Base-by-base conservation (phyloP, 2,329 filamentous ascomycete genomes). In the Claviceps arundinis region DNA sequence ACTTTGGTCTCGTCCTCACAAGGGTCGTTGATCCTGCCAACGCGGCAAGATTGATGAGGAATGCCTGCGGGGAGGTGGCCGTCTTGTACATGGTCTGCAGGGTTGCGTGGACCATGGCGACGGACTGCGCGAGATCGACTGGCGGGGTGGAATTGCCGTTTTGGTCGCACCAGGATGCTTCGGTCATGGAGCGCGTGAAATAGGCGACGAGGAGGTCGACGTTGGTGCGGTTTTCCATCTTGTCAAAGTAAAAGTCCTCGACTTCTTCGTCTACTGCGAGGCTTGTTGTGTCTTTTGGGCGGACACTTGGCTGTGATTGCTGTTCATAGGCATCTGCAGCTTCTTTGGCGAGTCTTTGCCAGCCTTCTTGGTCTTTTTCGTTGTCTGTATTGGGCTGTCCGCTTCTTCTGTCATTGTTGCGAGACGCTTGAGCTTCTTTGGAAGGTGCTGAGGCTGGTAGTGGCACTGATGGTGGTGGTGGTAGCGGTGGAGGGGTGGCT, bases 31-130 rank as follows among this genome's bases (percentile, higher is more conserved):
- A 75, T 8, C 80, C 80, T 0, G 73, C 73, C 11, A 83, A 68
- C 4, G 77, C 77, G 0, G 78, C 73, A 5, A 82, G 62, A 59
- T 81, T 82, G 56, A 81, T 75, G 13, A 83, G 65, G 56, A 83
- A 82, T 0, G 73, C 70, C 59, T 81, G 73, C 5, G 75, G 72
- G 11, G 71, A 75, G 1, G 68, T 64, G 0, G 78, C 75, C 45
- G 73, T 70, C 41, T 69, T 70, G 54, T 74, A 70, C 54, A 82
- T 70, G 50, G 73, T 73, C 51, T 75, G 72, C 24, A 82, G 68
- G n/a, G 76, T 70, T 44, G 73, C 68, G 53, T 75, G 71, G 48
- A 74, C 70, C n/a, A 84, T 68, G 34, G 74, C 77, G 11, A 68
- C 64, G 1, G 75, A 75, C 59, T 83, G 80, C 5, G 76, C 74